Percentiles rank a stretch among this genome's conserved stretches.
Conservation (phyloP, 352 stramenopile genomes). For the Phytopythium helicoides region DNA sequence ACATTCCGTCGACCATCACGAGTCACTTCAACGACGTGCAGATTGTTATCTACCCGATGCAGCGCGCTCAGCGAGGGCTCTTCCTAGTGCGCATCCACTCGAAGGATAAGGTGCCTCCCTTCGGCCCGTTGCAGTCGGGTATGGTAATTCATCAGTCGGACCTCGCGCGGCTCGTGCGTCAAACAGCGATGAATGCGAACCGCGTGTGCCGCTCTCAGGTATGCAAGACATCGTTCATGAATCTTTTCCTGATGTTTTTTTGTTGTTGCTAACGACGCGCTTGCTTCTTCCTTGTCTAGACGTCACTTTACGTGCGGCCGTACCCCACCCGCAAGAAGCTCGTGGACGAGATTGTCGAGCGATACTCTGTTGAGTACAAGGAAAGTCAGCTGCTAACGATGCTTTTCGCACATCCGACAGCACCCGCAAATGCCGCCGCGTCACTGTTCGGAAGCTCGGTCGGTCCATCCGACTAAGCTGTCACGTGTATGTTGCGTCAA, state of each 20-base stretch:
- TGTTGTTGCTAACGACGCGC: slow-evolving; percentile 1
- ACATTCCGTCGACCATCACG: slow-evolving; percentile 84
- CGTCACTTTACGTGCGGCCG: slow-evolving; percentile 77
- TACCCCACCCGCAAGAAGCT: slow-evolving; percentile 88
- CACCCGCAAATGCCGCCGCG: slow-evolving; percentile 12
- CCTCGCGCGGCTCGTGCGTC: slow-evolving; percentile 69
- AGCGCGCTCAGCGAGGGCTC: slow-evolving; percentile 54
- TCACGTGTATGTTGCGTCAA: too few relatives aligned
- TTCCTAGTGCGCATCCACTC: slow-evolving; percentile 79
- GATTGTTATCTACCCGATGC: slow-evolving; percentile 80
- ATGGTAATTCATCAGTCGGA: slow-evolving; percentile 80
- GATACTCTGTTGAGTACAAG: slow-evolving; percentile 84
- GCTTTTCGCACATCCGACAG: slow-evolving; percentile 53
- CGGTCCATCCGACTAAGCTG: slow-evolving; percentile 3
- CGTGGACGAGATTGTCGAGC: slow-evolving; percentile 86
- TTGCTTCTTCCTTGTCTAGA: slow-evolving; percentile 31
- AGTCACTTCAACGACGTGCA: slow-evolving; percentile 90
- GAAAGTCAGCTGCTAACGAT: slow-evolving; percentile 80
- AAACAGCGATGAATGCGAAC: slow-evolving; percentile 89
- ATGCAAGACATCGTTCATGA: neutral
- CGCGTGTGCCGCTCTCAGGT: slow-evolving; percentile 83
- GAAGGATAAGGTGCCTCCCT: slow-evolving; percentile 80
- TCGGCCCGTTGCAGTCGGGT: slow-evolving; percentile 77
- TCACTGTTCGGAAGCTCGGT: neutral
- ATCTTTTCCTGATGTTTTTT: slow-evolving; percentile 2